These are phyloP conservation scores for Pseudogymnoascus sp. DNA, from an alignment of 2,329 filamentous ascomycete genomes.

Conservation along the genomic window DNA sequence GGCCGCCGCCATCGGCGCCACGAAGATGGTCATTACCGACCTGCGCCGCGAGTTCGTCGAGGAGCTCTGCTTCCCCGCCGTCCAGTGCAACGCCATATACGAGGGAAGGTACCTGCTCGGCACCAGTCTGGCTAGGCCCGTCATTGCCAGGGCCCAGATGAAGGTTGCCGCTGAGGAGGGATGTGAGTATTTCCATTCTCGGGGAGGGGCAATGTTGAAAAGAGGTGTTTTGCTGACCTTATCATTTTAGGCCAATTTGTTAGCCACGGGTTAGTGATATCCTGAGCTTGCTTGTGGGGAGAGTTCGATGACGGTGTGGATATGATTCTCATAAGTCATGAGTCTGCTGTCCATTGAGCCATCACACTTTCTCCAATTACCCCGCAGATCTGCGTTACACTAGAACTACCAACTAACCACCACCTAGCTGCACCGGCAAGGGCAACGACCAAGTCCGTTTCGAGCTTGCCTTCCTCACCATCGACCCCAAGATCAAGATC, in stretches of 20 bases:
- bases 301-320: not conserved
- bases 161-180: constrained; percentile 54
- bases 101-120: constrained; percentile 58
- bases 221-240: not conserved
- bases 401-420: constrained; percentile 27
- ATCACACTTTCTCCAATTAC: not conserved
- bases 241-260: not conserved
- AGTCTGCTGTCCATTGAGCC: not conserved
- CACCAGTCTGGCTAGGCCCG: constrained; percentile 57
- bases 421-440: constrained; percentile 48
- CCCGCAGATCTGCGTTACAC: not conserved
- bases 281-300: not conserved
- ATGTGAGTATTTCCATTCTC: constrained; percentile 32
- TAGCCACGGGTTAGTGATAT: not conserved
- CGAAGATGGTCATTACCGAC: constrained; percentile 41
- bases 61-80: constrained; percentile 69
- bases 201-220: not conserved
- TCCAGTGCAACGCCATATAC: constrained; percentile 65
- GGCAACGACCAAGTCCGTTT: constrained; percentile 60
- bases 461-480: constrained; percentile 52
- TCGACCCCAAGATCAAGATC: constrained; percentile 58
- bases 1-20: constrained; percentile 41
- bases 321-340: not conserved
- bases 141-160: constrained; percentile 62
- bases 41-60: constrained; percentile 70